Percentiles rank a stretch among this genome's conserved stretches.
These are phyloP conservation scores for Sphaerulina vaccinii DNA, from an alignment of 2,329 filamentous ascomycete species.

Conservation along the genomic window DNA sequence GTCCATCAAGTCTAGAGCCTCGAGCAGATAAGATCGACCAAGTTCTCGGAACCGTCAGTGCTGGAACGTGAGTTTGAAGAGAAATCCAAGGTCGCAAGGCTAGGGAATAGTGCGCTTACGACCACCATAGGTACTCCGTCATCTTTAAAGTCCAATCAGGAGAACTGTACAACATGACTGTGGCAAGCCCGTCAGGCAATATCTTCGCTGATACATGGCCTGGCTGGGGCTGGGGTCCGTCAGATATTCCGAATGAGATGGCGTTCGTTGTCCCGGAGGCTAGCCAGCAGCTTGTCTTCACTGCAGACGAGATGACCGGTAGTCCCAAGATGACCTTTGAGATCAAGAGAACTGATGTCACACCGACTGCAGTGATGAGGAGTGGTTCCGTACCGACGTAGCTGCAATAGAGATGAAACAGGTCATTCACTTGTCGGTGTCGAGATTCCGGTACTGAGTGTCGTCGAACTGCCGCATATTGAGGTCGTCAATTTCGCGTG, in stretches of 20 bases:
- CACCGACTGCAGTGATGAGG: neutral
- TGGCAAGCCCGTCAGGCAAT: neutral
- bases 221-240: slow-evolving; percentile 3
- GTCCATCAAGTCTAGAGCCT: neutral
- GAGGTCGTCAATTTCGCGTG: too few relatives aligned
- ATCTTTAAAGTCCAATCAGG: neutral
- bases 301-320: neutral
- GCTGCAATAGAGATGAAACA: too few relatives aligned
- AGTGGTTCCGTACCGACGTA: too few relatives aligned
- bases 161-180: slow-evolving; percentile 1
- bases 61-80: neutral
- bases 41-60: neutral
- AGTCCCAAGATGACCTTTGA: neutral
- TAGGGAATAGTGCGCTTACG: too few relatives aligned
- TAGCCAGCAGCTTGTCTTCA: neutral
- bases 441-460: too few relatives aligned
- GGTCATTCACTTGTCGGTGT: too few relatives aligned
- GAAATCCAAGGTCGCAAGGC: neutral
- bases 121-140: neutral
- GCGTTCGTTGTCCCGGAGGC: neutral
- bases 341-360: slow-evolving; percentile 1
- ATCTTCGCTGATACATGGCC: slow-evolving; percentile 5
- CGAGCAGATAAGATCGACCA: neutral
- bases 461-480: too few relatives aligned
- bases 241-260: neutral